phyloP scores from a whole-genome alignment of 106 monocot species.

The Dioscorea dumetorum region DNA sequence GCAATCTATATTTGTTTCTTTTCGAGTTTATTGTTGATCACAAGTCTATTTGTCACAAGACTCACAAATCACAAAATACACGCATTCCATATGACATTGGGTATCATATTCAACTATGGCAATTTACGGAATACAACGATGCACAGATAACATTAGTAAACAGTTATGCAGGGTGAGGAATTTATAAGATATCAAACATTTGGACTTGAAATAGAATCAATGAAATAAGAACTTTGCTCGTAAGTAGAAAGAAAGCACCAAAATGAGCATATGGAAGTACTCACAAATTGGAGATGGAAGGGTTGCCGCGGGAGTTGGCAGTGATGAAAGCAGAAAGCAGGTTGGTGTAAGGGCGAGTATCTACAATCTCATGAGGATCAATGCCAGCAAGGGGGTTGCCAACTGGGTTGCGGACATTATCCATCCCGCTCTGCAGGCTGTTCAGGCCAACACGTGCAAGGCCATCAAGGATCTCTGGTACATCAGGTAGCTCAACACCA shows the following conservation, averaged over 20 bases:
- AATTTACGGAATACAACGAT: no score
- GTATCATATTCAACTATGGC: no score
- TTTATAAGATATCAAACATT: no score
- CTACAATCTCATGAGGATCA: slow-evolving; percentile 85
- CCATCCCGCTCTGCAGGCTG: slow-evolving; percentile 96
- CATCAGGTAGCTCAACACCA: slow-evolving; percentile 71
- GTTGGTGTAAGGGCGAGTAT: slow-evolving; percentile 72
- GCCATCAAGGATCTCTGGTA: slow-evolving; percentile 71
- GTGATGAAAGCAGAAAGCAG: slow-evolving; percentile 68
- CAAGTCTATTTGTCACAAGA: no score
- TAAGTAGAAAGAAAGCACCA: background rate
- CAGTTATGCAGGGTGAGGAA: no score
- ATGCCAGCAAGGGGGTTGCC: slow-evolving; percentile 91
- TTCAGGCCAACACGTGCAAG: slow-evolving; percentile 65
- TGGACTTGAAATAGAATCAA: no score
- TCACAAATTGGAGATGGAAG: slow-evolving; percentile 72
- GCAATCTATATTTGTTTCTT: no score
- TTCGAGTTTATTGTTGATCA: no score
- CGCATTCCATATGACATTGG: no score
- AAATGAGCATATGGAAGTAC: background rate
- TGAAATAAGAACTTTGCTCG: no score
- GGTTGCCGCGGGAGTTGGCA: slow-evolving; percentile 56
- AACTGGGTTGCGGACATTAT: slow-evolving; percentile 95
- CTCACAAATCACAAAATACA: no score
- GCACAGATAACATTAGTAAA: no score